Conservation (phyloP, 805 yeast genomes). For the Wickerhamomyces canadensis region DNA sequence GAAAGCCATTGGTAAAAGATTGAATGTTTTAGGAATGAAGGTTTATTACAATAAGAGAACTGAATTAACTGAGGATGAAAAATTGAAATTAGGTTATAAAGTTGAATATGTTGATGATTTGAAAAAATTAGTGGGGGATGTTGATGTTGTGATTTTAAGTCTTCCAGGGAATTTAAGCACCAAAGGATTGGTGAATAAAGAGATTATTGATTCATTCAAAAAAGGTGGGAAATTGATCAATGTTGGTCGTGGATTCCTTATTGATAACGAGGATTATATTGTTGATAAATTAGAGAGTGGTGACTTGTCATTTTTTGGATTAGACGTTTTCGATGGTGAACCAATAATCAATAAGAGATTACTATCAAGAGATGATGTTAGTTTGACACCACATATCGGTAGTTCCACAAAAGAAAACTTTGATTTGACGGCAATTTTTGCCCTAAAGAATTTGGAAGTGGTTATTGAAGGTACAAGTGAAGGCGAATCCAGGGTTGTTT, state of each 20-base stretch:
- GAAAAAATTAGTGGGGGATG: constrained; percentile 29
- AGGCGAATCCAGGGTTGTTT: constrained; percentile 17
- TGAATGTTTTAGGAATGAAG: constrained; percentile 51
- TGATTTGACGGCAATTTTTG: constrained; percentile 36
- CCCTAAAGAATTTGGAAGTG: constrained; percentile 39
- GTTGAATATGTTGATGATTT: constrained; percentile 33
- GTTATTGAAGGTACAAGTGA: constrained; percentile 28
- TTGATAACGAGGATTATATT: constrained; percentile 44
- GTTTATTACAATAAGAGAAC: constrained; percentile 50
- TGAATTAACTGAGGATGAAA: constrained; percentile 28
- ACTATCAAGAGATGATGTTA: constrained; percentile 33
- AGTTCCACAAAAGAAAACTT: constrained; percentile 47
- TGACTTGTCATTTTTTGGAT: constrained; percentile 47
- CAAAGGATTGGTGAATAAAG: constrained; percentile 38
- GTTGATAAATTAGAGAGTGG: constrained; percentile 34
- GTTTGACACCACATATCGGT: constrained; percentile 59
- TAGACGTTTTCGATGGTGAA: constrained; percentile 56
- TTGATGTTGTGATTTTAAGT: constrained; percentile 49
- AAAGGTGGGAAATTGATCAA: constrained; percentile 46
- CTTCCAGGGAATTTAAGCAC: constrained; percentile 55
- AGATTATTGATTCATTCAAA: constrained; percentile 32
- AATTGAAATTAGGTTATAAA: constrained; percentile 26
- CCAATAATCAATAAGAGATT: constrained; percentile 34
- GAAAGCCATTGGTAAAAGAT: constrained; percentile 43
- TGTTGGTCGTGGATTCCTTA: constrained; percentile 53